These are phyloP conservation scores for Elsinoe perseae DNA, from an alignment of 2,329 filamentous ascomycete species.

Conservation along the genomic window DNA sequence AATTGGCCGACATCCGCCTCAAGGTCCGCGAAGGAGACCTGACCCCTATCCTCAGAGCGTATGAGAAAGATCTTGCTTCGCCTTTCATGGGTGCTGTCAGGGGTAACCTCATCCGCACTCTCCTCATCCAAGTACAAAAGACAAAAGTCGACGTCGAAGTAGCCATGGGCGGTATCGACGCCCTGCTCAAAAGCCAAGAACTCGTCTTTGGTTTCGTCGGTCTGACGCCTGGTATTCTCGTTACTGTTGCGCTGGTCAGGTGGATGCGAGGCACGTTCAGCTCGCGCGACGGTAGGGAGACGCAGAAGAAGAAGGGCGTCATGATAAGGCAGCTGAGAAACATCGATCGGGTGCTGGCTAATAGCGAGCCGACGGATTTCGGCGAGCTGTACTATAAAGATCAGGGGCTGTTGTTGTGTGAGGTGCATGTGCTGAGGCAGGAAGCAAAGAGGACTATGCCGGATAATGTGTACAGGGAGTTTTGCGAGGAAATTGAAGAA, in stretches of 20 bases:
- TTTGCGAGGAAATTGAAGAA: constrained; percentile 80
- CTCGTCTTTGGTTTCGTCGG: constrained; percentile 97
- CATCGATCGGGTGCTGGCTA: constrained; percentile 61
- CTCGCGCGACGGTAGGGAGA: constrained; percentile 59
- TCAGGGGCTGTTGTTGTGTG: constrained; percentile 80
- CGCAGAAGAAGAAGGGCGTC: constrained; percentile 58
- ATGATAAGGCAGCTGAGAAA: constrained; percentile 75
- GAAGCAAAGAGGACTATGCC: constrained; percentile 63
- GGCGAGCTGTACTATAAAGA: constrained; percentile 83
- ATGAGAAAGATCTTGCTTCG: constrained; percentile 76
- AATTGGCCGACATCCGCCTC: constrained; percentile 65
- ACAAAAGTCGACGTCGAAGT: constrained; percentile 98
- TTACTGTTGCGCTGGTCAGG: constrained; percentile 64
- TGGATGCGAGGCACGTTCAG: constrained; percentile 66
- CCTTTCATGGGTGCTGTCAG: constrained; percentile 76
- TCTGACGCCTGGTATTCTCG: constrained; percentile 83
- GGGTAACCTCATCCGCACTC: constrained; percentile 79
- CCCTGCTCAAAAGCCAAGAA: constrained; percentile 89
- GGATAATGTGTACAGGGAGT: constrained; percentile 68
- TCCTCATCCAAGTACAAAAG: constrained; percentile 96
- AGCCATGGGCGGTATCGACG: constrained; percentile 90
- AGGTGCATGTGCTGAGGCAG: constrained; percentile 73
- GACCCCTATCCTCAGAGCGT: constrained; percentile 82
- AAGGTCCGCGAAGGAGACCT: constrained; percentile 88
- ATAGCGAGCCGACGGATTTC: constrained; percentile 54